phyloP scores from a whole-genome alignment of 192 early-diverging fungal species.

The Entomortierella chlamydospora region DNA sequence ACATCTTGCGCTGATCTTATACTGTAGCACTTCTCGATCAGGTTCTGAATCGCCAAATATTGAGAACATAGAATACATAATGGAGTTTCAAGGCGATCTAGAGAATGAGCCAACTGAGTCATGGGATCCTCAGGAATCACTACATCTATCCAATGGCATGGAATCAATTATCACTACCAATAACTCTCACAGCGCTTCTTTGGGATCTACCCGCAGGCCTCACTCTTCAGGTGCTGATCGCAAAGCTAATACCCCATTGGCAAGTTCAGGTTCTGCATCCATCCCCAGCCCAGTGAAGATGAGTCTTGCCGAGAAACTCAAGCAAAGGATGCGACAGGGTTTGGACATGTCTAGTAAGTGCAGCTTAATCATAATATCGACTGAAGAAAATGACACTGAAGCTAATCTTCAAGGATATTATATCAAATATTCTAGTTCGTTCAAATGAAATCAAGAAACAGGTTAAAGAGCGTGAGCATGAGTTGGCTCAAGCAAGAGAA shows the following conservation, averaged over 20 bases:
- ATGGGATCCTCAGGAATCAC: not conserved
- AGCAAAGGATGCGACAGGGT: slow-evolving; percentile 36
- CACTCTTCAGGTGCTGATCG: not conserved
- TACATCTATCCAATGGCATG: not conserved
- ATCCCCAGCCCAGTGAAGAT: not conserved
- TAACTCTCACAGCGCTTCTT: not conserved
- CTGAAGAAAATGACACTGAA: not conserved
- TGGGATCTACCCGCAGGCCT: not conserved
- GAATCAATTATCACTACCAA: not conserved
- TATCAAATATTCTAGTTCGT: slow-evolving; percentile 7
- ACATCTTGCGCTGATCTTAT: not conserved
- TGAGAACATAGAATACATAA: slow-evolving; percentile 26
- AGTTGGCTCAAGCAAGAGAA: not conserved
- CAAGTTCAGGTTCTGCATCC: not conserved
- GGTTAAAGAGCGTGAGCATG: slow-evolving; percentile 10
- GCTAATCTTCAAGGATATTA: not conserved
- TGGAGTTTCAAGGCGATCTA: slow-evolving; percentile 15
- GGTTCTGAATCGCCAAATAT: slow-evolving; percentile 23
- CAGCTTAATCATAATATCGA: not conserved
- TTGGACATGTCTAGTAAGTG: slow-evolving; percentile 27
- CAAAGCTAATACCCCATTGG: not conserved
- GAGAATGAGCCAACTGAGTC: not conserved
- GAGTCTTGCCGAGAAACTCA: slow-evolving; percentile 38
- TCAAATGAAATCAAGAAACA: slow-evolving; percentile 12
- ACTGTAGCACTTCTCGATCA: slow-evolving; percentile 17